Evolutionary conservation across 148 eudicot genomes (phyloP), one percentile per base, ranked within the genome.

Genomic region (Amaranthus cruentus): DNA sequence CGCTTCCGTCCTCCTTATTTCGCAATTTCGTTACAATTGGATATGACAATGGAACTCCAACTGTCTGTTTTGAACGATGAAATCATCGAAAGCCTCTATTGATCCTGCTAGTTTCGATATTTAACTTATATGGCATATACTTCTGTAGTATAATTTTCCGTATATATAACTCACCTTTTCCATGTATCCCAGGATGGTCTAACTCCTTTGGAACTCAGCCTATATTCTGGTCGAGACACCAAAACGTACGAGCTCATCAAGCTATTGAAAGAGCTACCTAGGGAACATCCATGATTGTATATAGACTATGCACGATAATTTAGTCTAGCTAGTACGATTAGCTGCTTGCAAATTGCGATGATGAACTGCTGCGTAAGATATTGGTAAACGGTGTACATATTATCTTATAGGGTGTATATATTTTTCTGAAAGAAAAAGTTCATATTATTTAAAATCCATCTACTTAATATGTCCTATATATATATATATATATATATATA

Each of bases 191-290:
- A 92, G 97, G 95, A 90, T 71, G 91, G 93, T 70, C 72, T 89
- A 66, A 91, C 91, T 28, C 87, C 96, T 4, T 80, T 94, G 57
- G 96, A 89, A 51, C 82, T 94, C 46, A 89, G 96, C 88, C 90
- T 91, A 71, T 80, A 87, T 75, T 86, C 81, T 75, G 97, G 98
- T 74, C 78, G 81, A 77, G 89, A 91, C 72, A 74, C 76, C 47
- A 85, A 87, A 78, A 89, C 98, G 7, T 91, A 83, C 56, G 88
- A 87, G 84, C 88, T 94, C 70, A 88, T 94, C 84, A 94, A 86
- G 83, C 83, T 89, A 73, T 69, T 94, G 57, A 94, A 91, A 79
- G 76, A 78, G 68, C 81, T 83, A 60, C 88, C 91, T 47, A 83
- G 76, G 82, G 73, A 66, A 51, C 74, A 50, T 66, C 79, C 43